Percentiles rank a stretch among this genome's conserved stretches.
Evolutionary conservation across 805 yeast species (phyloP).

Genomic region (Wilhelminamyces savonicus): DNA sequence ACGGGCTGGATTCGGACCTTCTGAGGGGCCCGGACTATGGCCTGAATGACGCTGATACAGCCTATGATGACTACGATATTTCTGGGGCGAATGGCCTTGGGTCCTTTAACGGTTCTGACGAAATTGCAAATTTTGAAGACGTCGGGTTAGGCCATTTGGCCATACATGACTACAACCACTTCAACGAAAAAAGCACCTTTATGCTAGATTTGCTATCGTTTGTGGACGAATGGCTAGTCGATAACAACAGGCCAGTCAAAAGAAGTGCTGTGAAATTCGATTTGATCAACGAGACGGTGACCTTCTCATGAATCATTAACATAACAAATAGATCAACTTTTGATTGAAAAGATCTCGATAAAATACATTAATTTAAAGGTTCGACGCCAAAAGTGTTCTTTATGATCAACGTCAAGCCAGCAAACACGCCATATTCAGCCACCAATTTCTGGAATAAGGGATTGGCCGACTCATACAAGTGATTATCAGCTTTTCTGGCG

Average conservation of each 20-base stretch:
- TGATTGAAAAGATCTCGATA: too few species aligned
- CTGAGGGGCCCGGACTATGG: background rate
- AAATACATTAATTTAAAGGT: background rate
- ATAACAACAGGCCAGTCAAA: conserved; percentile 1
- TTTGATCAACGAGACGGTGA: conserved; percentile 17
- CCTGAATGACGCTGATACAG: background rate
- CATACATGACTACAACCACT: conserved; percentile 25
- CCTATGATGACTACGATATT: background rate
- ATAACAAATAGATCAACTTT: too few species aligned
- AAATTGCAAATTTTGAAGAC: too few species aligned
- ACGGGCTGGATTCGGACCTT: background rate
- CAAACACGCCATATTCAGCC: conserved; percentile 17
- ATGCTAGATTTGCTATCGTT: conserved; percentile 18
- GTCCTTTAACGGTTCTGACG: too few species aligned
- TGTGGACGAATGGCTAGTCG: conserved; percentile 19
- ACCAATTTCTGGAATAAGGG: conserved; percentile 15
- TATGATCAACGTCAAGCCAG: conserved; percentile 18
- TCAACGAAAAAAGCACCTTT: conserved; percentile 24
- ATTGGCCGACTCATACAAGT: conserved; percentile 5
- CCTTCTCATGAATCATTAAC: conserved; percentile 2
- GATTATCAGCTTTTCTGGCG: too few species aligned
- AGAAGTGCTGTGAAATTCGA: conserved; percentile 15
- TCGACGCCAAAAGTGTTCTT: conserved; percentile 9
- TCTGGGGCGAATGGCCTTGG: too few species aligned
- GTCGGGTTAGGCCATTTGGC: too few species aligned